Conservation (phyloP, 306 rosid species). For the Castanea mollissima region DNA sequence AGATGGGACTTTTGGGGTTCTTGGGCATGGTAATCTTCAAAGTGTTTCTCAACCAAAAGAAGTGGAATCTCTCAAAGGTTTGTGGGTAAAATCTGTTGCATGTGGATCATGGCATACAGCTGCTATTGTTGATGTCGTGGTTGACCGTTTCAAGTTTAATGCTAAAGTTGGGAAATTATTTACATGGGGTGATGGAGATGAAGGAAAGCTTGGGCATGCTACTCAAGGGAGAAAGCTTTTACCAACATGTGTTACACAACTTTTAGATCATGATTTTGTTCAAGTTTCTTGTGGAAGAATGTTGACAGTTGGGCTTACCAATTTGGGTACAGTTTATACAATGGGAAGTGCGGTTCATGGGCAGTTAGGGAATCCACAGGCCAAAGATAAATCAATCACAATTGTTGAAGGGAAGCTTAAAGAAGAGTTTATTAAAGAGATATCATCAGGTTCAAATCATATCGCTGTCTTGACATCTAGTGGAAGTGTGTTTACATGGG, state of each 20-base stretch:
- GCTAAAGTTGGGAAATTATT: conserved; percentile 60
- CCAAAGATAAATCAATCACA: conserved; percentile 49
- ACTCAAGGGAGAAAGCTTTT: conserved; percentile 57
- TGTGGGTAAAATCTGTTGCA: conserved; percentile 66
- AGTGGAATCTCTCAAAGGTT: conserved; percentile 66
- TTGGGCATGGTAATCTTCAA: conserved; percentile 68
- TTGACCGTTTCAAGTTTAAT: conserved; percentile 43
- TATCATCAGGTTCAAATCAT: conserved; percentile 71
- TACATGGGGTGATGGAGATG: conserved; percentile 92
- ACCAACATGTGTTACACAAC: conserved; percentile 72
- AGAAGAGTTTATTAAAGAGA: conserved; percentile 66
- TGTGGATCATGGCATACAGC: conserved; percentile 95
- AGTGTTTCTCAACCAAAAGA: conserved; percentile 66
- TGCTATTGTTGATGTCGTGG: conserved; percentile 61
- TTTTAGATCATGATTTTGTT: conserved; percentile 69
- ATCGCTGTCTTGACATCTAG: conserved; percentile 64
- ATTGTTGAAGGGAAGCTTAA: conserved; percentile 71
- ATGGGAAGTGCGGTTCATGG: conserved; percentile 70
- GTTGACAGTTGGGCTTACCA: conserved; percentile 73
- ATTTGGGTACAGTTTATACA: conserved; percentile 63
- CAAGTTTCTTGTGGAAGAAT: conserved; percentile 85
- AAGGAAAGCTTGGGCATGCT: conserved; percentile 69
- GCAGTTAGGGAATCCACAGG: conserved; percentile 69
- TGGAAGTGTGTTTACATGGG: conserved; percentile 77
- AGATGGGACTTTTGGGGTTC: conserved; percentile 87